These are phyloP conservation scores for Exsudoporus frostii DNA, from an alignment of 768 basidiomycete species.

Conservation along the genomic window DNA sequence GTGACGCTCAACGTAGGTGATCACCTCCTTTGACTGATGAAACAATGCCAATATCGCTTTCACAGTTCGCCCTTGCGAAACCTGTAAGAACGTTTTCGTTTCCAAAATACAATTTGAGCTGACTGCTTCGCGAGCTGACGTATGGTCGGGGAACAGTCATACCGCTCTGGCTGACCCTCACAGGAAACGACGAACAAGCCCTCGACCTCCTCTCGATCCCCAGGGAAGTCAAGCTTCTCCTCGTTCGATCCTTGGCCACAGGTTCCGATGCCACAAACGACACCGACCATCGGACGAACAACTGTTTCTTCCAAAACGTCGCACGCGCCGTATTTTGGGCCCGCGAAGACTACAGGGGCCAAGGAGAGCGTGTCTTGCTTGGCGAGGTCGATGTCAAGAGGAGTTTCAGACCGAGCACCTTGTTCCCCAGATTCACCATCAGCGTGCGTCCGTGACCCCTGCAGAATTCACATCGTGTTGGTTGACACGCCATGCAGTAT, in stretches of 20 bases:
- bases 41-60: background rate
- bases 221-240: slow-evolving; percentile 38
- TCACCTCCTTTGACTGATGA: background rate
- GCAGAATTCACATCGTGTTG: background rate
- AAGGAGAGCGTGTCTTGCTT: slow-evolving; percentile 37
- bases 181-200: slow-evolving; percentile 42
- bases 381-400: slow-evolving; percentile 53
- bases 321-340: slow-evolving; percentile 51
- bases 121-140: slow-evolving; percentile 35
- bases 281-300: slow-evolving; percentile 40
- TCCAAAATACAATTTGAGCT: background rate
- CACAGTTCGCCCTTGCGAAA: slow-evolving; percentile 47
- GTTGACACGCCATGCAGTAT: slow-evolving; percentile 36
- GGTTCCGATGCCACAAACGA: slow-evolving; percentile 46
- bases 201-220: slow-evolving; percentile 48
- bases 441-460: slow-evolving; percentile 35
- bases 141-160: slow-evolving; percentile 52
- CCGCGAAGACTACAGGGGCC: slow-evolving; percentile 20
- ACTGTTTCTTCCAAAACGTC: slow-evolving; percentile 40
- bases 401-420: slow-evolving; percentile 40
- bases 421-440: slow-evolving; percentile 45
- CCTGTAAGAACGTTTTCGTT: slow-evolving; percentile 34
- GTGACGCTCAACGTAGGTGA: slow-evolving; percentile 34
- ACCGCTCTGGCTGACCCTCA: slow-evolving; percentile 48
- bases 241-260: slow-evolving; percentile 47